Evolutionary conservation across 768 basidiomycete genomes (phyloP), one percentile per base, ranked within the genome.

Genomic region (Naganishia vishniacii): DNA sequence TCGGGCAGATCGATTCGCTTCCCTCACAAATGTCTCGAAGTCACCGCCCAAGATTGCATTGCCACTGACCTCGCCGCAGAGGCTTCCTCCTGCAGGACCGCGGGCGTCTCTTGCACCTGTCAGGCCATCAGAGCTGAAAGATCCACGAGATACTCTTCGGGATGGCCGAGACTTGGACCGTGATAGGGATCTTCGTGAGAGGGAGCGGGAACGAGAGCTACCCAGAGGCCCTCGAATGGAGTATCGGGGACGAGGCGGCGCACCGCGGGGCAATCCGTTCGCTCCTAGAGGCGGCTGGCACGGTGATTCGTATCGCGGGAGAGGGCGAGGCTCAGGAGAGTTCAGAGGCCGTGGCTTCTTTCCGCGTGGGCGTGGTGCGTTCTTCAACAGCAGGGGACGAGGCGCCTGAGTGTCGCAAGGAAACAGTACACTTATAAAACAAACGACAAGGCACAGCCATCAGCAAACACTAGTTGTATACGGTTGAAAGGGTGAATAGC

Each of bases 181-280:
- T 31, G 62, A 63, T 4, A 40, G 48, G 40, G 62, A 63, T 31
- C 8, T 46, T 16, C 37, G 37, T 15, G 40, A 42, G 13, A 31
- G 63, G 44, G 40, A 48, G 2, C 63, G 63, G 2, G 40, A 48
- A 18, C 49, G 46, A 20, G 62, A 63, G 41, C 20, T 40, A 11
- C 63, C 63, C 18, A 37, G 63, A 13, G 63, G 63, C 15, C 63
- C 63, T 16, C 40, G 63, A 32, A 37, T 44, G 23, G 63, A 64
- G 20, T 56, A 42, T 23, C 63, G 63, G 16, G 63, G 53, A 16
- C 32, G 51, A 32, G 34, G 37, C 28, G n/a, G 26, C 47, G 25
- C 41, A 18, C 40, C 63, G 29, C 25, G 63, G 26, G 63, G 51
- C 18, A 26, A 9, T 5, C 51, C 63, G 2, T 64, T 51, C n/a